Evolutionary conservation across 257 asterid genomes (phyloP).

Genomic region (Parsonsia alboflavescens): DNA sequence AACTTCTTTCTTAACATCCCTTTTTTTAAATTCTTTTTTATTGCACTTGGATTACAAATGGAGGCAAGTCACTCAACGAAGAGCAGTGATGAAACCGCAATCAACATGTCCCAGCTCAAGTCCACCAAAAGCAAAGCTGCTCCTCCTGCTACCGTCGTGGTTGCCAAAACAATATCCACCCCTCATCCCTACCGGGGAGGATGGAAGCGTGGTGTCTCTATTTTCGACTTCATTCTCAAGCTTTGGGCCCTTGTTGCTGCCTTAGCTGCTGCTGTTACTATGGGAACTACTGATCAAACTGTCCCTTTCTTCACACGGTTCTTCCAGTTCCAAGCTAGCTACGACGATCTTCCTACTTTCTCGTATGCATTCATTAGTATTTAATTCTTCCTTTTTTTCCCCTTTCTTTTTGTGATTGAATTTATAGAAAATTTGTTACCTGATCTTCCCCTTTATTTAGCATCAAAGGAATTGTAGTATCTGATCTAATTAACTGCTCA

Average conservation of each 20-base stretch:
- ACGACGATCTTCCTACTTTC: slow-evolving; percentile 76
- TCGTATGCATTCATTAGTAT: slow-evolving; percentile 28
- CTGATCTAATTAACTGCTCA: not conserved
- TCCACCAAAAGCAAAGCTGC: slow-evolving; percentile 37
- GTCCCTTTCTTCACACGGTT: slow-evolving; percentile 83
- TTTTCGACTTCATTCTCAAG: slow-evolving; percentile 68
- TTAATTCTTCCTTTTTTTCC: not conserved
- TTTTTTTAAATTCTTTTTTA: not conserved
- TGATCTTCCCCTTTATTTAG: too few species aligned
- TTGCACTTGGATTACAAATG: not conserved
- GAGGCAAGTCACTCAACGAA: slow-evolving; percentile 39
- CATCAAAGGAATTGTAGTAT: not conserved
- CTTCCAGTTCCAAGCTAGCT: slow-evolving; percentile 78
- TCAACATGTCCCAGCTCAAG: slow-evolving; percentile 38
- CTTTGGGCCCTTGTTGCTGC: slow-evolving; percentile 59
- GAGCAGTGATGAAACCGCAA: slow-evolving; percentile 36
- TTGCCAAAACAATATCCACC: slow-evolving; percentile 31
- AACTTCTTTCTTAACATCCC: not conserved
- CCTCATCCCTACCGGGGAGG: slow-evolving; percentile 24
- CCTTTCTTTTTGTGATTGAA: too few species aligned
- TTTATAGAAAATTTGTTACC: not conserved
- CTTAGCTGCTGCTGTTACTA: slow-evolving; percentile 59
- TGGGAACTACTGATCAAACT: slow-evolving; percentile 78
- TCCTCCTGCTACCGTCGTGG: slow-evolving; percentile 12
- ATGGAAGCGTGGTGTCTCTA: slow-evolving; percentile 55